phyloP scores from a whole-genome alignment of 2,329 filamentous ascomycete genomes.

The Rhinocladiella mackenziei region DNA sequence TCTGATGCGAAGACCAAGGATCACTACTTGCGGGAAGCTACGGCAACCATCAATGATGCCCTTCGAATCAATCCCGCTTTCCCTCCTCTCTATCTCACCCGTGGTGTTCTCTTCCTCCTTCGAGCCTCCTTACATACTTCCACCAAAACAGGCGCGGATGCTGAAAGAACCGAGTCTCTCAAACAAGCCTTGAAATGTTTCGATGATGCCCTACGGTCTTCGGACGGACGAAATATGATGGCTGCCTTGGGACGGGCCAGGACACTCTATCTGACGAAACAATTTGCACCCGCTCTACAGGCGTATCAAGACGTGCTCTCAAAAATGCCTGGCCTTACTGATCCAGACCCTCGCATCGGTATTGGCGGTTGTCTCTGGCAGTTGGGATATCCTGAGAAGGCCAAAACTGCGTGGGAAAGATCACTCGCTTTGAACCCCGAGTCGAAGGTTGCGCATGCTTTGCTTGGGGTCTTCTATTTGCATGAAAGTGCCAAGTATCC shows the following conservation, averaged over 20 bases:
- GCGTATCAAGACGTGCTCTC: slow-evolving; percentile 82
- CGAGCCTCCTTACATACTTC: slow-evolving; percentile 79
- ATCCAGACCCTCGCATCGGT: slow-evolving; percentile 92
- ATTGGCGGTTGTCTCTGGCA: slow-evolving; percentile 98
- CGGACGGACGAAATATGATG: slow-evolving; percentile 83
- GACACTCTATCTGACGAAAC: slow-evolving; percentile 78
- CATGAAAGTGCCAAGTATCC: slow-evolving; percentile 78
- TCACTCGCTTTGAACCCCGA: slow-evolving; percentile 67
- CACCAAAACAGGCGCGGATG: slow-evolving; percentile 60
- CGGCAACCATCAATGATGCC: slow-evolving; percentile 89
- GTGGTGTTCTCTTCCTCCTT: slow-evolving; percentile 82
- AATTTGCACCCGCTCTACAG: slow-evolving; percentile 76
- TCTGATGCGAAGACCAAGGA: slow-evolving; percentile 87
- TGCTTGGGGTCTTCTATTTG: slow-evolving; percentile 86
- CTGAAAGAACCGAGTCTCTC: slow-evolving; percentile 71
- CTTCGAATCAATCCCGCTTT: slow-evolving; percentile 89
- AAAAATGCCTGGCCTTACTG: slow-evolving; percentile 80
- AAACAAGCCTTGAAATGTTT: slow-evolving; percentile 88
- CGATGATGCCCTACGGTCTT: slow-evolving; percentile 84
- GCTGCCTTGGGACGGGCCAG: slow-evolving; percentile 86
- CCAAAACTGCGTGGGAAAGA: slow-evolving; percentile 84
- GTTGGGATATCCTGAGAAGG: slow-evolving; percentile 88
- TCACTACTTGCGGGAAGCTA: slow-evolving; percentile 85
- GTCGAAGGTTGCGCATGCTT: slow-evolving; percentile 84
- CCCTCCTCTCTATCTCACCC: slow-evolving; percentile 82